Conservation (phyloP, 2,329 filamentous ascomycete genomes). For the Phialocephala sp. region DNA sequence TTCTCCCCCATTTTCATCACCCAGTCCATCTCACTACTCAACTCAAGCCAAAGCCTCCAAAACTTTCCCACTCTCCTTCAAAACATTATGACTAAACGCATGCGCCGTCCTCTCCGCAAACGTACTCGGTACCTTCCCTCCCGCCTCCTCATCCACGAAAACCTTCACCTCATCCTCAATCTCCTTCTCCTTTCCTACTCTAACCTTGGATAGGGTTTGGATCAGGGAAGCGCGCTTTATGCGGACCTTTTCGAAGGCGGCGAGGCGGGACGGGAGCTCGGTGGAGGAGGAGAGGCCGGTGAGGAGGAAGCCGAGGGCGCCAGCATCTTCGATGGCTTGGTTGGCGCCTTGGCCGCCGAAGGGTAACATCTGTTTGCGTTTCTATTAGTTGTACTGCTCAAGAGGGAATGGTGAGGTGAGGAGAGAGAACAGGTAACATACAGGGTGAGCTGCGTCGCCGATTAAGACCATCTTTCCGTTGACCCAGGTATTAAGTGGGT, state of each 20-base stretch:
- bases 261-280: not conserved
- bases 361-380: not conserved
- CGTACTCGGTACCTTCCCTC: not conserved
- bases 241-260: not conserved
- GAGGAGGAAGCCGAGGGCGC: not conserved
- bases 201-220: not conserved
- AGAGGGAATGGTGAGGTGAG: not conserved
- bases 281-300: not conserved
- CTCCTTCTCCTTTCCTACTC: slow-evolving; percentile 4
- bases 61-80: not conserved
- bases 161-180: not conserved
- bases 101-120: slow-evolving; percentile 10
- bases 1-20: not conserved
- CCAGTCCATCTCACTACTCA: not conserved
- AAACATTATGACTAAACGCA: slow-evolving; percentile 7
- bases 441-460: not conserved
- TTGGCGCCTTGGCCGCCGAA: slow-evolving; percentile 6
- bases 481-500: slow-evolving; percentile 2
- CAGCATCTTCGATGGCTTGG: slow-evolving; percentile 1
- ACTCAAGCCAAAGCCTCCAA: slow-evolving; percentile 1
- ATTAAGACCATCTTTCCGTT: slow-evolving; percentile 1
- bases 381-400: not conserved
- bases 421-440: not conserved
- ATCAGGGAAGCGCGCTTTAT: not conserved
- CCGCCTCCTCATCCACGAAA: not conserved